Conservation (phyloP, 805 yeast species). For the Starmerella gropengiesseri region DNA sequence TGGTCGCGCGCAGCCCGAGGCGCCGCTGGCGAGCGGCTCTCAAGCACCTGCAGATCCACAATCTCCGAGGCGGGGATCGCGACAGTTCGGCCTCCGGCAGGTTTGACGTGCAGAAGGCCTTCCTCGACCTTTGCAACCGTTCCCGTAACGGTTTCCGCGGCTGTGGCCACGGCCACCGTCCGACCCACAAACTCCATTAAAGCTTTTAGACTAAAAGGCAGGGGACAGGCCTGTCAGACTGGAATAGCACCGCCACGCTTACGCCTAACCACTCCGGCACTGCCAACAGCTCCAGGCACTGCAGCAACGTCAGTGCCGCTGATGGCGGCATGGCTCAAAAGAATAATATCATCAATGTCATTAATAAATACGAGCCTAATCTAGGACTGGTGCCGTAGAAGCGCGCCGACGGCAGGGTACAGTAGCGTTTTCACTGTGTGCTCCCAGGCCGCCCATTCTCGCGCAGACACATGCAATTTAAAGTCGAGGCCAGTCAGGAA, state of each 20-base stretch:
- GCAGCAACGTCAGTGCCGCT: too few relatives aligned
- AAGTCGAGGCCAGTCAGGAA: conserved; percentile 54
- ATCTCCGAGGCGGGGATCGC: neutral
- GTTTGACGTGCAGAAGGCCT: conserved; percentile 1
- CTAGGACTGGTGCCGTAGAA: neutral
- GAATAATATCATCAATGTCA: neutral
- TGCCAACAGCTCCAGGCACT: too few relatives aligned
- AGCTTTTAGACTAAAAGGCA: neutral
- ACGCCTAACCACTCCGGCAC: too few relatives aligned
- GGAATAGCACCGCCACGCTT: too few relatives aligned
- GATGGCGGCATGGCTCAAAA: too few relatives aligned
- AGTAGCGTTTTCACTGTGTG: neutral
- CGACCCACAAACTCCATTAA: conserved; percentile 4
- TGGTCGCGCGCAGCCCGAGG: too few relatives aligned
- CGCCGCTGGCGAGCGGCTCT: neutral
- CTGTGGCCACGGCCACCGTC: conserved; percentile 3
- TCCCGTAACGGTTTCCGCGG: neutral
- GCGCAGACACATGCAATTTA: conserved; percentile 36
- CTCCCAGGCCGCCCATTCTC: conserved; percentile 27
- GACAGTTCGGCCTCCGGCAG: neutral
- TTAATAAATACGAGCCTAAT: neutral
- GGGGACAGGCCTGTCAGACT: neutral
- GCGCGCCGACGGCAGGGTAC: conserved; percentile 9
- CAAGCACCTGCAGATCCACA: conserved; percentile 3
- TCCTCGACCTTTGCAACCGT: conserved; percentile 4